phyloP scores from a whole-genome alignment of 2,329 filamentous ascomycete species.

The Phoma sp. region DNA sequence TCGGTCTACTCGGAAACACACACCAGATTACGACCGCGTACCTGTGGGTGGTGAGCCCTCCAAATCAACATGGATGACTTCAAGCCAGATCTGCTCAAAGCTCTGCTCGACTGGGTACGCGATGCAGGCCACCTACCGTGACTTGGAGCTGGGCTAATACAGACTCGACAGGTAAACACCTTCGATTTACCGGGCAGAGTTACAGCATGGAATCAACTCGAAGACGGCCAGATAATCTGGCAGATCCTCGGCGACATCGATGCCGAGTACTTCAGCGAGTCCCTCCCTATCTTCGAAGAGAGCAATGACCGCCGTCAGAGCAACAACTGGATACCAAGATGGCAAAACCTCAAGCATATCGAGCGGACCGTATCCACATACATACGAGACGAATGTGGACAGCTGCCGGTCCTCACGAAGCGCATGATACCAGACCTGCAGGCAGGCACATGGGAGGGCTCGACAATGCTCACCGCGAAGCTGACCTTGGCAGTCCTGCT shows the following conservation, averaged over 20 bases:
- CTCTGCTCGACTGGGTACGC: slow-evolving; percentile 49
- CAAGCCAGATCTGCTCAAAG: slow-evolving; percentile 49
- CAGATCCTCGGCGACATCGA: slow-evolving; percentile 56
- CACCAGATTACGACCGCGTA: slow-evolving; percentile 19
- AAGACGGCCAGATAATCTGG: slow-evolving; percentile 57
- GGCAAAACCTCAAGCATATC: slow-evolving; percentile 61
- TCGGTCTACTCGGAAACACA: slow-evolving; percentile 20
- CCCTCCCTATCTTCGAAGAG: slow-evolving; percentile 54
- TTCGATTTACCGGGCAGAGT: slow-evolving; percentile 50
- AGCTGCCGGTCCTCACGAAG: slow-evolving; percentile 49
- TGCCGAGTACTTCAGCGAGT: slow-evolving; percentile 55
- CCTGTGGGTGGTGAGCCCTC: slow-evolving; percentile 28
- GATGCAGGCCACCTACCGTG: not conserved
- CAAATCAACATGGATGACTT: slow-evolving; percentile 46
- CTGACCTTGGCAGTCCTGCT: slow-evolving; percentile 58
- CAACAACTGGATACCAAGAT: slow-evolving; percentile 59
- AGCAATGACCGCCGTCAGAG: slow-evolving; percentile 47
- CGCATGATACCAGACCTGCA: slow-evolving; percentile 56
- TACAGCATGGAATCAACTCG: slow-evolving; percentile 51
- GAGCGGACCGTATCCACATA: slow-evolving; percentile 57
- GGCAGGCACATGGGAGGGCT: slow-evolving; percentile 55
- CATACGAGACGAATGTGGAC: slow-evolving; percentile 54
- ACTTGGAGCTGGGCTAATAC: slow-evolving; percentile 9
- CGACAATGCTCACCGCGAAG: slow-evolving; percentile 49
- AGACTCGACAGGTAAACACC: slow-evolving; percentile 48